Conservation (phyloP, 345 rosid genomes). For the Salix koriyanagi region DNA sequence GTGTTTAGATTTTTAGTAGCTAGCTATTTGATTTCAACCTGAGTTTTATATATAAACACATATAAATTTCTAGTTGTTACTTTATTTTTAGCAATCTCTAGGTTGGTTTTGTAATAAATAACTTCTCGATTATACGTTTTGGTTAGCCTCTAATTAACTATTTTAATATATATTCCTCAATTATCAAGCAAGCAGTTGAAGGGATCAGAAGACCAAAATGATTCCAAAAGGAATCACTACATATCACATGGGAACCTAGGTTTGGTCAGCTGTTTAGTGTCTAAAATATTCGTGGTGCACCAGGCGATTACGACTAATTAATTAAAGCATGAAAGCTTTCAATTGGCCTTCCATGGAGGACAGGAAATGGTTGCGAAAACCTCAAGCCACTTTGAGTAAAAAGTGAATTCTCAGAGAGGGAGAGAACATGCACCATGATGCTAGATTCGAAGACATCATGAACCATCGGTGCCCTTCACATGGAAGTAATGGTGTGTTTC, state of each 20-base stretch:
- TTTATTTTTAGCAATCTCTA: too few species aligned
- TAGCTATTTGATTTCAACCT: too few species aligned
- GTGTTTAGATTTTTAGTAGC: too few species aligned
- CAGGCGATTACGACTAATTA: slow-evolving; percentile 30
- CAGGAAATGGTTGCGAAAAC: slow-evolving; percentile 25
- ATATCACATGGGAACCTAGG: slow-evolving; percentile 50
- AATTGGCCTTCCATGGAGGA: neutral
- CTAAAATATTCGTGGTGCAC: slow-evolving; percentile 35
- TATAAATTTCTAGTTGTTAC: too few species aligned
- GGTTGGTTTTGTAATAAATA: too few species aligned
- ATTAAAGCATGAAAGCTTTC: neutral
- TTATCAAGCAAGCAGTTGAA: slow-evolving; percentile 8
- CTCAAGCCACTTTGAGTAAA: slow-evolving; percentile 34
- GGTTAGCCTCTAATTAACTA: too few species aligned
- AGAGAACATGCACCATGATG: slow-evolving; percentile 40
- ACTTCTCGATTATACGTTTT: too few species aligned
- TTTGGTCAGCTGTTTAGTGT: slow-evolving; percentile 46
- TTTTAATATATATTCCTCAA: too few species aligned
- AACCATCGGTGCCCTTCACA: slow-evolving; percentile 39
- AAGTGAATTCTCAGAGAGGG: slow-evolving; percentile 29
- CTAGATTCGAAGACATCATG: slow-evolving; percentile 39
- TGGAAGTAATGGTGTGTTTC: slow-evolving; percentile 19
- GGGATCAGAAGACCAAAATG: slow-evolving; percentile 13
- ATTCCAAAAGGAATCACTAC: slow-evolving; percentile 45
- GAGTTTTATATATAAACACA: too few species aligned